Base-by-base conservation (phyloP, 495 filamentous ascomycete species). In the Jackrogersella minutella region DNA sequence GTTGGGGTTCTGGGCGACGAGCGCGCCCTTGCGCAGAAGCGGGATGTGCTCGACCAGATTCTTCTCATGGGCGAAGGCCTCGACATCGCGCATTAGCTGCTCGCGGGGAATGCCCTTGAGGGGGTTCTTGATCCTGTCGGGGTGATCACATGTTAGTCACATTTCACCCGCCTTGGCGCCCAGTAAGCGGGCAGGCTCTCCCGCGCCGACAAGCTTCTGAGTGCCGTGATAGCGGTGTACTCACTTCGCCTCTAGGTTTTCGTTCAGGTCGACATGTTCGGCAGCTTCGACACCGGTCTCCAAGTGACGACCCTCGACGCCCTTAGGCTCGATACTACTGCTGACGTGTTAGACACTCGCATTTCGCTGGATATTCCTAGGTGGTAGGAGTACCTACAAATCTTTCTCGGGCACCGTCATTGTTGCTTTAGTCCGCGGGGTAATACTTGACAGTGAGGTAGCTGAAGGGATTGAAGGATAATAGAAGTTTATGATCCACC, bases 1-100 rank as follows among this genome's bases (percentile, higher is more conserved):
- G 8, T 58, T 55, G 0, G 88, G 89, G 68, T 84, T 82, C 71
- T 88, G 87, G 1, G 88, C 90, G 9, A 87, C 83, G 7, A 91
- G 75, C n/a, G 89, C 89, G 21, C 85, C 88, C 75, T 85, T 86
- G 50, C 80, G 76, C 21, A 90, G 71, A 9, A 85, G 51, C 1
- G 79, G 74, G 17, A 83, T 59, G 53, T 86, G 79, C 37, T 86
- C 82, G 3, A 50, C 56, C 0, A 90, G 77, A 3, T 77, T 77
- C 60, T 86, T 79, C 51, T 85, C 76, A 1, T 73, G 56, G 16
- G 84, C 83, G 66, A 87, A 90, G 0, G 73, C 73, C 19, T 85
- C 80, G 39, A 89, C 88, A 49, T 85, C 74, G 8, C 62, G 68
- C 72, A 89, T 78, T 5, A 90, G 81, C 65, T 80, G 66, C 0